Evolutionary conservation across 441 rosid species (phyloP), one percentile per base, ranked within the genome.

Genomic region (Aleurites moluccanus): DNA sequence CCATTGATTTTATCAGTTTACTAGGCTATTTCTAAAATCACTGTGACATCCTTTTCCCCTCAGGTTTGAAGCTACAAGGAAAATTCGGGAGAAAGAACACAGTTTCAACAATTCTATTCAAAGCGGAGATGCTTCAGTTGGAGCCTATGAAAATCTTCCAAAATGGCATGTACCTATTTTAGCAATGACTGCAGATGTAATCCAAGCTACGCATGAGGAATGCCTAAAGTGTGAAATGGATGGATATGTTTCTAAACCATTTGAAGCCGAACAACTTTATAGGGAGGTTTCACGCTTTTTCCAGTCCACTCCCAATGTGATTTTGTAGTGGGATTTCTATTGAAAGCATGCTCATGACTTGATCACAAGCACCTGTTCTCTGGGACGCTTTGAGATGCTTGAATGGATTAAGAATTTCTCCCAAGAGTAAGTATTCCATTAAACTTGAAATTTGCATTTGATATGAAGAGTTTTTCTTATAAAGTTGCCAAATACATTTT

Each of bases 161-260:
- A 85, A 86, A 40, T 84, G 87, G 91, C 91, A 82, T 57, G 75
- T 92, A 2, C 97, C 95, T 2, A 84, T 94, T 75, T 80, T 94
- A 81, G 97, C 98, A 74, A 94, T 94, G 98, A 94, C 98, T 1
- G 98, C 98, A 44, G 98, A 92, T 61, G 97, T 94, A 53, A 89
- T 94, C 75, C 95, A 94, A 52, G 98, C 98, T 57, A 92, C 97
- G 0, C 88, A 89, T 9, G 98, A 89, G 79, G 77, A 84, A 79
- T 93, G 98, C 81, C 72, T 79, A 1, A 82, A 66, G 69, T 79
- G 76, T 47, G 97, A 90, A 73, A 91, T 93, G 98, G 93, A 90
- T 76, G 98, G 98, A 42, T 90, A 93, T 81, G 97, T 93, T 57
- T 93, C 98, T n/a, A 92, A 92, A 77, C 98, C 98, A 33, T 92